Percentiles rank a stretch among this genome's conserved stretches.
Conservation (phyloP, 345 rosid species). For the Turnera subulata region DNA sequence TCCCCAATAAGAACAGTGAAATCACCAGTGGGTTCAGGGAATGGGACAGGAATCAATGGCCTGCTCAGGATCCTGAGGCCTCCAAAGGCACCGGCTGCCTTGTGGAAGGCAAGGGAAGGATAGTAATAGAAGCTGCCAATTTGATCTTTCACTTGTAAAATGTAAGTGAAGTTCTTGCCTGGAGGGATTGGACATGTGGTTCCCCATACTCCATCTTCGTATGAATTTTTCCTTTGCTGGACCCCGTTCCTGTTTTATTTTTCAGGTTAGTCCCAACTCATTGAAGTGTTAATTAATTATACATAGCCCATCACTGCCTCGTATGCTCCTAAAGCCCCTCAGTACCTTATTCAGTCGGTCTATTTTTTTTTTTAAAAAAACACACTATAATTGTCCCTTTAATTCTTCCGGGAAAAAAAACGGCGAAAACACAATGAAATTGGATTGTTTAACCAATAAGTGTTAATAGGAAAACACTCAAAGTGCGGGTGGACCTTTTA, state of each 20-base stretch:
- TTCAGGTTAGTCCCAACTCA: neutral
- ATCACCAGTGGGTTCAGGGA: constrained; percentile 19
- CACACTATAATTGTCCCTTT: too few relatives aligned
- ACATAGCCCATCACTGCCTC: too few relatives aligned
- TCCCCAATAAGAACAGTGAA: constrained; percentile 28
- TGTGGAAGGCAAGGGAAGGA: constrained; percentile 33
- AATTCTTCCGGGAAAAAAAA: too few relatives aligned
- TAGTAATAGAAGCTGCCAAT: constrained; percentile 39
- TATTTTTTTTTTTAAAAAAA: too few relatives aligned
- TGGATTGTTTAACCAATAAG: too few relatives aligned
- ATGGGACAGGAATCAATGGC: constrained; percentile 16
- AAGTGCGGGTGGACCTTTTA: too few relatives aligned
- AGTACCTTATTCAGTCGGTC: too few relatives aligned
- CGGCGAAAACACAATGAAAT: too few relatives aligned
- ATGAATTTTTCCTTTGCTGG: constrained; percentile 31
- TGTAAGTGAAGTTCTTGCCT: constrained; percentile 29
- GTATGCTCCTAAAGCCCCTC: too few relatives aligned
- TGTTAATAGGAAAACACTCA: too few relatives aligned
- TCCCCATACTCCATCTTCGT: constrained; percentile 39
- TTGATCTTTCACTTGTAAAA: constrained; percentile 33
- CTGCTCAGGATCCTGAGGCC: constrained; percentile 22
- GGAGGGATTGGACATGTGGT: constrained; percentile 37
- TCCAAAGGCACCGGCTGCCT: constrained; percentile 35
- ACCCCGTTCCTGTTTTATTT: constrained; percentile 27
- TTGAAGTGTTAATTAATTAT: too few relatives aligned